A percentile compares a stretch with the other conserved stretches of the same genome.
phyloP scores from a whole-genome alignment of 371 early-diverging fungal genomes.

The Mortierella sp. region DNA sequence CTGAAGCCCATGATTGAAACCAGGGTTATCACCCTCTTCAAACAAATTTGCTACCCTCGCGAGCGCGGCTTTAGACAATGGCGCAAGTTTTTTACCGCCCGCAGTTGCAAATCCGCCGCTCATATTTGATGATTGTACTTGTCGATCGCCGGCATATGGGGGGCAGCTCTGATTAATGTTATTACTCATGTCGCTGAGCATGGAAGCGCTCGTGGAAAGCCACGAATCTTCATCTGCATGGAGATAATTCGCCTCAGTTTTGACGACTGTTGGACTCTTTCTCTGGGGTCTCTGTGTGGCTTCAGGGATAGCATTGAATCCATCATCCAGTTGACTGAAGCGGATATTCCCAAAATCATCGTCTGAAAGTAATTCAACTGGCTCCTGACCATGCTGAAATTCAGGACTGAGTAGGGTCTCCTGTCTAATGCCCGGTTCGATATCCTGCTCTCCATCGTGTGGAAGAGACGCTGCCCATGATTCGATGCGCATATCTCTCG shows the following conservation, averaged over 20 bases:
- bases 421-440: not conserved
- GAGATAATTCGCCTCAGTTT: not conserved
- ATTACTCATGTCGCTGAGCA: constrained; percentile 8
- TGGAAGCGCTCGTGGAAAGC: constrained; percentile 15
- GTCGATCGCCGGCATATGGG: not conserved
- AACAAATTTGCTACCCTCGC: constrained; percentile 11
- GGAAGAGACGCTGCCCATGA: constrained; percentile 16
- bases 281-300: constrained; percentile 14
- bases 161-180: not conserved
- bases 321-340: constrained; percentile 45
- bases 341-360: constrained; percentile 43
- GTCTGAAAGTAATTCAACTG: constrained; percentile 6
- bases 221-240: constrained; percentile 7
- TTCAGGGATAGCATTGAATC: constrained; percentile 17
- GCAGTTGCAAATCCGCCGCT: constrained; percentile 27
- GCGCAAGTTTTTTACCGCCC: constrained; percentile 20
- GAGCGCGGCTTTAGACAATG: constrained; percentile 18
- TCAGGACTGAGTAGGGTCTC: too few relatives aligned
- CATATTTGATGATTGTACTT: not conserved
- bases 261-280: not conserved
- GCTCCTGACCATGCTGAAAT: not conserved
- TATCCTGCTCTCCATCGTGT: not conserved
- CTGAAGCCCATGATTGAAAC: not conserved
- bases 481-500: constrained; percentile 9
- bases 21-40: constrained; percentile 12